Evolutionary conservation across 192 early-diverging fungal species (phyloP).

Genomic region (Entomortierella lignicola): DNA sequence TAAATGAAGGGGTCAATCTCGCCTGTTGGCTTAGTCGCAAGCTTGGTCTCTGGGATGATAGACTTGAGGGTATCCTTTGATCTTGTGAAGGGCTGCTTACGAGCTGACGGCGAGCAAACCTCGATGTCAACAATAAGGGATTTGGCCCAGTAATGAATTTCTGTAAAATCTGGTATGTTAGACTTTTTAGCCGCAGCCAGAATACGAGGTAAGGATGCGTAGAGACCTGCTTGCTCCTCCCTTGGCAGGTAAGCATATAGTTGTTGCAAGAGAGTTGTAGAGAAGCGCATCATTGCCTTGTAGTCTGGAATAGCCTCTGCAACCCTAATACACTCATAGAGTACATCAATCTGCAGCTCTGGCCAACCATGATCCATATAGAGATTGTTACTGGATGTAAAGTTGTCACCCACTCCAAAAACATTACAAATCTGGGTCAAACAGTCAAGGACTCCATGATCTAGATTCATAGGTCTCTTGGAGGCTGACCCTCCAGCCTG

Average conservation of each 20-base stretch:
- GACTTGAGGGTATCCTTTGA: conserved; percentile 51
- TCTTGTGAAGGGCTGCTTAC: conserved; percentile 70
- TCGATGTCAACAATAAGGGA: conserved; percentile 67
- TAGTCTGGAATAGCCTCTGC: conserved; percentile 76
- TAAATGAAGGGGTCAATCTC: conserved; percentile 81
- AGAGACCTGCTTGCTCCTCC: conserved; percentile 74
- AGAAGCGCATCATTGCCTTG: conserved; percentile 68
- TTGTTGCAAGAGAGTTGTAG: conserved; percentile 73
- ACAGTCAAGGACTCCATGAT: conserved; percentile 70
- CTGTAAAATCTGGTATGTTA: conserved; percentile 55
- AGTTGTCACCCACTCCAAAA: conserved; percentile 70
- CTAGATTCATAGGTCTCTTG: conserved; percentile 15
- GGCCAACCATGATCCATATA: conserved; percentile 76
- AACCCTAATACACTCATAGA: conserved; percentile 79
- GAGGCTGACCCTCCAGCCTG: conserved; percentile 26
- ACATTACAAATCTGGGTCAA: conserved; percentile 76
- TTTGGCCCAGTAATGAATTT: conserved; percentile 68
- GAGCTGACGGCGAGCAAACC: conserved; percentile 62
- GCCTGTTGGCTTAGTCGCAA: conserved; percentile 20
- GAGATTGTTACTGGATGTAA: conserved; percentile 18
- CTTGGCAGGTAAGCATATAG: conserved; percentile 68
- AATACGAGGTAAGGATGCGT: conserved; percentile 66
- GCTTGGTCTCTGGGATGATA: conserved; percentile 43
- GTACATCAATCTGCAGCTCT: conserved; percentile 78
- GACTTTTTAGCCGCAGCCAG: conserved; percentile 64